phyloP scores from a whole-genome alignment of 2,329 filamentous ascomycete species.

The Claviceps fusiformis region DNA sequence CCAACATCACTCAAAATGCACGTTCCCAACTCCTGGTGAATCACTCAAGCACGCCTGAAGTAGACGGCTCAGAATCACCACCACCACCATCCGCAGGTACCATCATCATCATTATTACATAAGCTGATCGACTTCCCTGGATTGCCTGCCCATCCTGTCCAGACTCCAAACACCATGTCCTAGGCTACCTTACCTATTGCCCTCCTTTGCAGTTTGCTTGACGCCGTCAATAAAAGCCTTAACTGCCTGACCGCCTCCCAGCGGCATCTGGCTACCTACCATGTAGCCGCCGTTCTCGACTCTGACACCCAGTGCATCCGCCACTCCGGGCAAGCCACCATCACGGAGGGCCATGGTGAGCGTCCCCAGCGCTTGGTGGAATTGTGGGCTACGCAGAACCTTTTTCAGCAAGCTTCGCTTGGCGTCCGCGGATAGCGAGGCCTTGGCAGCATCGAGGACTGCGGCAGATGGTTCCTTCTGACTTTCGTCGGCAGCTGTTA shows the following conservation, averaged over 20 bases:
- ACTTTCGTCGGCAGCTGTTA: slow-evolving; percentile 37
- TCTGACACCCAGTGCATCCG: slow-evolving; percentile 68
- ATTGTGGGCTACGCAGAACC: slow-evolving; percentile 80
- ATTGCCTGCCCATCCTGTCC: background rate
- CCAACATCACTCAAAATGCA: background rate
- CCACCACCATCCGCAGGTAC: background rate
- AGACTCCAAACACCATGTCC: background rate
- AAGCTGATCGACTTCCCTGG: background rate
- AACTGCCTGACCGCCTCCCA: slow-evolving; percentile 79
- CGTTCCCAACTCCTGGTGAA: background rate
- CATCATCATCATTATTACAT: background rate
- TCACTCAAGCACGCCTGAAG: background rate
- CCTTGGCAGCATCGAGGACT: slow-evolving; percentile 57
- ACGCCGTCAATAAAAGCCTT: slow-evolving; percentile 86
- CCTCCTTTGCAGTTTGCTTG: slow-evolving; percentile 60
- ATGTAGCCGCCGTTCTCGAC: slow-evolving; percentile 78
- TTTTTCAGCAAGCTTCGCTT: slow-evolving; percentile 71
- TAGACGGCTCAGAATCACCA: background rate
- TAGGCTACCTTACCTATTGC: slow-evolving; percentile 14
- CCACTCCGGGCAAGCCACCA: slow-evolving; percentile 78
- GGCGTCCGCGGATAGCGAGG: slow-evolving; percentile 57
- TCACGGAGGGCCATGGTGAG: slow-evolving; percentile 80
- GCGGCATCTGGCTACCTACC: slow-evolving; percentile 61
- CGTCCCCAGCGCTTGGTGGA: slow-evolving; percentile 72
- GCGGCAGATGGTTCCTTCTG: slow-evolving; percentile 55